A percentile compares a stretch with the other conserved stretches of the same genome.
Conservation (phyloP, 495 filamentous ascomycete genomes). For the Terfezia boudieri region DNA sequence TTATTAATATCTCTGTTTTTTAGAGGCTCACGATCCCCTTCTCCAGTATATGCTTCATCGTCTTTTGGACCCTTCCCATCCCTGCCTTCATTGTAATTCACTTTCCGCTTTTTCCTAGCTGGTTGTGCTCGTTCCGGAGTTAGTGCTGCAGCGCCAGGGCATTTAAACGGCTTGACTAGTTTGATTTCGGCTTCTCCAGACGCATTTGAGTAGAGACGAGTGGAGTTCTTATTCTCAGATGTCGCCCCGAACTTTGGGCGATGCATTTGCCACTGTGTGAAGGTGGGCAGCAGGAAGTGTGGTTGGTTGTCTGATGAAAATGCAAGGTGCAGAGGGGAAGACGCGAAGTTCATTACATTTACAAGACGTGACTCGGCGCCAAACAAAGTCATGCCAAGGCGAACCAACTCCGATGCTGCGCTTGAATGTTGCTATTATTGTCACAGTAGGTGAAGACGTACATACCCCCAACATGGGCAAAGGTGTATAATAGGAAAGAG, state of each 20-base stretch:
- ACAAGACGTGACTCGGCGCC: too few species aligned
- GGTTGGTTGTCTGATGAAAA: too few species aligned
- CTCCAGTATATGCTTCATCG: constrained; percentile 72
- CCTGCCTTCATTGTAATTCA: constrained; percentile 74
- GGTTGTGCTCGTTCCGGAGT: constrained; percentile 60
- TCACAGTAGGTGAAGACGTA: too few species aligned
- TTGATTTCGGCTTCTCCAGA: neutral
- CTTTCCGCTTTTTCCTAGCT: constrained; percentile 61
- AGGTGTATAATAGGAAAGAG: too few species aligned
- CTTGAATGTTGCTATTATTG: too few species aligned
- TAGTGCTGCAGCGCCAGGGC: constrained; percentile 56
- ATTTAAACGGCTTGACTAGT: constrained; percentile 59
- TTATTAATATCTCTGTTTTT: constrained; percentile 73
- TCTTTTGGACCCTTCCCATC: constrained; percentile 36
- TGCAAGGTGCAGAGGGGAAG: too few species aligned
- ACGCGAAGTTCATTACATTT: too few species aligned
- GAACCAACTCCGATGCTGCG: too few species aligned
- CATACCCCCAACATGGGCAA: too few species aligned
- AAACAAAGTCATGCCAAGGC: too few species aligned
- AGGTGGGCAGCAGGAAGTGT: too few species aligned
- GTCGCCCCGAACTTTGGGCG: neutral
- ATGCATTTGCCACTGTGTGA: neutral
- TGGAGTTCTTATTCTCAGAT: neutral
- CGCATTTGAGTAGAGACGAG: neutral
- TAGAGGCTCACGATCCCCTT: constrained; percentile 54